Evolutionary conservation across 2,329 filamentous ascomycete genomes (phyloP).

Genomic region (Ascochyta pisi): DNA sequence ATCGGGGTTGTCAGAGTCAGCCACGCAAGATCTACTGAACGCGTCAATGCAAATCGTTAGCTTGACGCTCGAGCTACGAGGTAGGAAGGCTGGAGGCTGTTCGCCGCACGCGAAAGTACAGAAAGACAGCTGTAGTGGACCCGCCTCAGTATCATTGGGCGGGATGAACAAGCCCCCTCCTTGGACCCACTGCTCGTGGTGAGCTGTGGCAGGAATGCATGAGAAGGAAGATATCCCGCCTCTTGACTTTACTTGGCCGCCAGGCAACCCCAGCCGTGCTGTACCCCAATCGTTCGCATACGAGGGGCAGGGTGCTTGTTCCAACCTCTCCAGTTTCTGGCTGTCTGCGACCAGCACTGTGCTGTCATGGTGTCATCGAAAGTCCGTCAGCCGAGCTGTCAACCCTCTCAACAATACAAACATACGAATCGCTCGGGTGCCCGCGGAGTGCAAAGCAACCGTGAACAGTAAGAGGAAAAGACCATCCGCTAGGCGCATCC

Average conservation of each 20-base stretch:
- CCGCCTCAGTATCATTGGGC: slow-evolving; percentile 26
- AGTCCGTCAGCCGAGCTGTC: background rate
- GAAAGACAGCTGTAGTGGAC: slow-evolving; percentile 17
- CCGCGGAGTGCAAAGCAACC: background rate
- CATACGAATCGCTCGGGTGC: slow-evolving; percentile 1
- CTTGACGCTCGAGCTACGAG: slow-evolving; percentile 28
- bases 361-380: slow-evolving; percentile 6
- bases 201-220: slow-evolving; percentile 12
- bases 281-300: slow-evolving; percentile 9
- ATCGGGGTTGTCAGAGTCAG: slow-evolving; percentile 29
- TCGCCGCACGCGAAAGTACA: slow-evolving; percentile 14
- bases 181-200: slow-evolving; percentile 25
- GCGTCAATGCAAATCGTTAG: slow-evolving; percentile 38
- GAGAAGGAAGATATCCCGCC: slow-evolving; percentile 22
- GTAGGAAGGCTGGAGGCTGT: slow-evolving; percentile 32
- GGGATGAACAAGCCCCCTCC: slow-evolving; percentile 34
- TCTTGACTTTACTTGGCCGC: slow-evolving; percentile 30
- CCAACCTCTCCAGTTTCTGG: slow-evolving; percentile 7
- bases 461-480: slow-evolving; percentile 1
- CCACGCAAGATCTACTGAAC: slow-evolving; percentile 34
- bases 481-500: slow-evolving; percentile 5
- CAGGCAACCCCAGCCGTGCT: slow-evolving; percentile 9
- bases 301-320: slow-evolving; percentile 3
- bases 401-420: slow-evolving; percentile 1
- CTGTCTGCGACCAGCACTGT: background rate